These are phyloP conservation scores for Entelexis paramagnoliae DNA, from an alignment of 1,139 yeast species.

Conservation along the genomic window DNA sequence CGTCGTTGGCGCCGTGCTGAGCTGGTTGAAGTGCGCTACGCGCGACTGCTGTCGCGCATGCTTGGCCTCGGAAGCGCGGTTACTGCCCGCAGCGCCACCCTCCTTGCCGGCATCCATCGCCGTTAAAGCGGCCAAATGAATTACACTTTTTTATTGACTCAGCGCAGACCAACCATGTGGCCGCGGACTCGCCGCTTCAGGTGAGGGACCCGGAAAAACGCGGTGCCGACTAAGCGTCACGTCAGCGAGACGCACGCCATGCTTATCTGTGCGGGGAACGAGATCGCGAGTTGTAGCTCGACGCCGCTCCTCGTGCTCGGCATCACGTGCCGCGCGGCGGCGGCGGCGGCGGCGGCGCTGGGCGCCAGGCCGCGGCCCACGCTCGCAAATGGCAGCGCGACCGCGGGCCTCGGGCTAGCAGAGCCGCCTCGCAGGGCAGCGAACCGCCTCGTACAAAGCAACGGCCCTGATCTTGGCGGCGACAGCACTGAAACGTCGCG, in stretches of 20 bases:
- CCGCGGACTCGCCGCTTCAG: neutral
- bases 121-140: neutral
- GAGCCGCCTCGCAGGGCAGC: no score
- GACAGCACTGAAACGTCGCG: no score
- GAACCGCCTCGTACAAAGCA: no score
- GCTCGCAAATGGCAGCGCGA: no score
- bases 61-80: constrained; percentile 3
- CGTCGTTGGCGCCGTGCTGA: constrained; percentile 19
- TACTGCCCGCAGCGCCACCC: neutral
- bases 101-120: constrained; percentile 7
- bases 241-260: constrained; percentile 4
- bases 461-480: no score
- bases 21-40: constrained; percentile 22
- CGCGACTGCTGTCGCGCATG: constrained; percentile 17
- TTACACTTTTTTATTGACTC: constrained; percentile 5
- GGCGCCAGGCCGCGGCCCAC: no score
- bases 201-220: constrained; percentile 6
- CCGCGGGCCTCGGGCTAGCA: no score
- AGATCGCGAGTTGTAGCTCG: neutral
- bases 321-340: neutral
- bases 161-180: constrained; percentile 2
- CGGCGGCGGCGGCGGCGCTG: no score
- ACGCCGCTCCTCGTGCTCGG: neutral
- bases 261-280: constrained; percentile 9
- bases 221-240: constrained; percentile 5